Base-by-base conservation (phyloP, 495 filamentous ascomycete genomes). In the Hyaloscypha finlandica region DNA sequence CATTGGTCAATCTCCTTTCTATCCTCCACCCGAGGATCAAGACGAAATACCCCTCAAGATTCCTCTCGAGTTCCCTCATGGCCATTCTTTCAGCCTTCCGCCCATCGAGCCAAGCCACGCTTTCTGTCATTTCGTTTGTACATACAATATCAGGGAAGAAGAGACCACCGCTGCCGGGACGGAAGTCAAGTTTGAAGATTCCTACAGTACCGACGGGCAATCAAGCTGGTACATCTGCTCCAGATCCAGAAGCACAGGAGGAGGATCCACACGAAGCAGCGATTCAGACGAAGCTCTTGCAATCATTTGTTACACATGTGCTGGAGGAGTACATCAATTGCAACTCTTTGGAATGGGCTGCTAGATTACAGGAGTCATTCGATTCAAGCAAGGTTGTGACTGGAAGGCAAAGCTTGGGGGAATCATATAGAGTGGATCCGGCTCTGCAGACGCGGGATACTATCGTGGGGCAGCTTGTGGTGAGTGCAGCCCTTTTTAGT, bases 21-120 rank as follows among this genome's bases (percentile, higher is more conserved):
- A 89, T 91, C n/a, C 84, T 97, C 8, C 95, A 97, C 75, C 84
- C 84, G 19, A 88, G 95, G 53, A 94, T 99, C 75, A 88, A 90
- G 75, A 95, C 95, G 3, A 94, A 93, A 77, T 90, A 89, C 64
- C 95, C 95, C 2, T 96, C 92, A 64, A 90, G 94, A 20, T 99
- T 99, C 76, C 83, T 99, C 35, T 92, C 91, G n/a, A 92, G 92
- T 1, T 92, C 92, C 35, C 84, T 98, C 19, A 89, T 91, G 66
- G 90, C 92, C 14, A 85, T 92, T 12, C 80, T 91, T 20, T 81
- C 85, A 37, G 85, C 89, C 5, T 96, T 93, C 75, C 82, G 84
- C 42, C 79, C 83, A 66, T 81, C 79, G 35, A 83, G 85, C 32
- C 89, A 90, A 74, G 87, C 89, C 69, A 93, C 92, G 2, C 80